Evolutionary conservation across 75 land plant genomes (phyloP).

Genomic region (Picea glauca): DNA sequence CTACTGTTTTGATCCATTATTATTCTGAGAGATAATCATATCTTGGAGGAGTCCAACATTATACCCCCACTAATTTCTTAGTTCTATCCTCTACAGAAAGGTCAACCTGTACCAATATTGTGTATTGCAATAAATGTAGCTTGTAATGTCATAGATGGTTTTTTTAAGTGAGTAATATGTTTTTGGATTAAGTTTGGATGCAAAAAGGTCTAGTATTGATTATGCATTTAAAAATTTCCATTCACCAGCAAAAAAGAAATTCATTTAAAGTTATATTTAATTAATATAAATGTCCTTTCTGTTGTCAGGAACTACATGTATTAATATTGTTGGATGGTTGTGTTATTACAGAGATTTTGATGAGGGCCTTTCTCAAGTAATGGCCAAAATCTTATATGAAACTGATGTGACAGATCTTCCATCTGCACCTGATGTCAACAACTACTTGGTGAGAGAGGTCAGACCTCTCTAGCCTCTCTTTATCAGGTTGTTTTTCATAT

Average conservation of each 20-base stretch:
- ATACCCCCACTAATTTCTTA: slow-evolving; percentile 3
- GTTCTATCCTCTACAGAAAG: slow-evolving; percentile 34
- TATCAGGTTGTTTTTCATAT: background rate
- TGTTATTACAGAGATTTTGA: slow-evolving; percentile 71
- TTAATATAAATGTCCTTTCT: background rate
- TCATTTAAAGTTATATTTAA: background rate
- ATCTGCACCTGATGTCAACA: slow-evolving; percentile 84
- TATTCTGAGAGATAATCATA: background rate
- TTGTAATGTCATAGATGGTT: slow-evolving; percentile 87
- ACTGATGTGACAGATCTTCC: slow-evolving; percentile 57
- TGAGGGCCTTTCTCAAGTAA: slow-evolving; percentile 61
- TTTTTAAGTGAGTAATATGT: slow-evolving; percentile 71
- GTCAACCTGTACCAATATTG: slow-evolving; percentile 56
- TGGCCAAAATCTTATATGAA: slow-evolving; percentile 58
- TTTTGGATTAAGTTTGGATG: background rate
- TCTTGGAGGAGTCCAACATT: background rate
- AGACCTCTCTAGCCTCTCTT: background rate
- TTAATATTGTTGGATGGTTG: background rate
- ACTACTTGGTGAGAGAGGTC: slow-evolving; percentile 76
- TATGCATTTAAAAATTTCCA: too few species aligned
- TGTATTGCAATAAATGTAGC: slow-evolving; percentile 89
- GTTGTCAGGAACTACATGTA: background rate
- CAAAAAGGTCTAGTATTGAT: background rate
- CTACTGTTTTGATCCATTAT: background rate
- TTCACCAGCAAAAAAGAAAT: background rate